Percentiles rank a stretch among this genome's conserved stretches.
phyloP scores from a whole-genome alignment of 768 basidiomycete genomes.

The Rhizopogon roseolus region DNA sequence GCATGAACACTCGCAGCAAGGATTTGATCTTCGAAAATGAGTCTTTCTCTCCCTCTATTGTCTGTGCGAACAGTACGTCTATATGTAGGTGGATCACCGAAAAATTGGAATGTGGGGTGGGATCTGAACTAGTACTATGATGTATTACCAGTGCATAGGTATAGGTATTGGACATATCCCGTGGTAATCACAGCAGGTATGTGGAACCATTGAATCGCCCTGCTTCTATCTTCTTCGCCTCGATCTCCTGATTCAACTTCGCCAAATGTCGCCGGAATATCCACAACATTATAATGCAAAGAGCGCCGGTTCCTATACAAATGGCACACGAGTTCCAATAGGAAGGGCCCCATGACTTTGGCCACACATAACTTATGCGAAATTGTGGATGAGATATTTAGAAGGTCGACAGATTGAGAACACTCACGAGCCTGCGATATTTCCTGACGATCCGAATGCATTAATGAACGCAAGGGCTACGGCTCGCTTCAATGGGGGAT shows the following conservation, averaged over 20 bases:
- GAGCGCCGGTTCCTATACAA: conserved; percentile 54
- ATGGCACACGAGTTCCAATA: conserved; percentile 71
- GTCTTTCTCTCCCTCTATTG: no score
- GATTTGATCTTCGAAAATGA: no score
- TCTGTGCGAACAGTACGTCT: no score
- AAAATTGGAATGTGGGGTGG: neutral
- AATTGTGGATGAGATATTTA: conserved; percentile 4
- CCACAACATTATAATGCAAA: conserved; percentile 46
- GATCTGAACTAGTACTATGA: neutral
- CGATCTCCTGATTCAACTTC: conserved; percentile 34
- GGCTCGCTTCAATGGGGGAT: conserved; percentile 83
- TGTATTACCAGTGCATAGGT: neutral
- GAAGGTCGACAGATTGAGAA: neutral
- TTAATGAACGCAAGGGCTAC: conserved; percentile 85
- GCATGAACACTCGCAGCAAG: no score
- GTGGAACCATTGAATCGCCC: conserved; percentile 34
- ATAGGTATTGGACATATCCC: neutral
- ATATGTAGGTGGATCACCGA: neutral
- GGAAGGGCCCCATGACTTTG: conserved; percentile 60
- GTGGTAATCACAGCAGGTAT: conserved; percentile 38
- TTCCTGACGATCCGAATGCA: conserved; percentile 62
- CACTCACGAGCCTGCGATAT: conserved; percentile 76
- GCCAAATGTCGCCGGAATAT: conserved; percentile 43
- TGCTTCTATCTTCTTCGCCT: conserved; percentile 32
- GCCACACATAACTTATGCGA: conserved; percentile 56